phyloP scores from a whole-genome alignment of 2,329 filamentous ascomycete species.

The Rasamsonia emersonii region DNA sequence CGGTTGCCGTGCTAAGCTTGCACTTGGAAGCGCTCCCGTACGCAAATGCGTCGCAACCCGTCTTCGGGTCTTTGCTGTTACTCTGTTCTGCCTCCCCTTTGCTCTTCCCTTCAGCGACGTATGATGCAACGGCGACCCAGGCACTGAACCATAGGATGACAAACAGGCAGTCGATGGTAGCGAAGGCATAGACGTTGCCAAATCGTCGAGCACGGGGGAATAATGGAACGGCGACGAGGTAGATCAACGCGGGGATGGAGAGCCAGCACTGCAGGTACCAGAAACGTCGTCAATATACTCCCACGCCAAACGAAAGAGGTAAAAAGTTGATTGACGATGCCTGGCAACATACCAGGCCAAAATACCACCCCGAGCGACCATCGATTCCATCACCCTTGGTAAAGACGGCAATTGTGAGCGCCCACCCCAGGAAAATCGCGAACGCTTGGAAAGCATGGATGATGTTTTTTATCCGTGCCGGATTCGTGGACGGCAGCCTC shows the following conservation, averaged over 20 bases:
- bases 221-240: constrained; percentile 52
- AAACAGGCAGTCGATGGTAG: constrained; percentile 46
- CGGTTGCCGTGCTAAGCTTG: constrained; percentile 46
- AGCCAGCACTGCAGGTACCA: constrained; percentile 56
- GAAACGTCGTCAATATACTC: too few species aligned
- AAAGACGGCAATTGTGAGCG: constrained; percentile 50
- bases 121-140: constrained; percentile 48
- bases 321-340: constrained; percentile 1
- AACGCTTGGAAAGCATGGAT: constrained; percentile 47
- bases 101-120: constrained; percentile 46
- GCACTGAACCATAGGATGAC: constrained; percentile 52
- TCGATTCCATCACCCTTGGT: constrained; percentile 47
- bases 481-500: constrained; percentile 31
- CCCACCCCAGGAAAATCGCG: constrained; percentile 51
- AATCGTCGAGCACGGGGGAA: constrained; percentile 51
- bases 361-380: constrained; percentile 48
- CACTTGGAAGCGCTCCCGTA: constrained; percentile 50
- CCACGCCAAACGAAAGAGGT: too few species aligned
- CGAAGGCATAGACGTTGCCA: constrained; percentile 53
- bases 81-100: constrained; percentile 35
- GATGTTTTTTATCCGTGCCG: constrained; percentile 48
- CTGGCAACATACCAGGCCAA: constrained; percentile 50
- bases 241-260: constrained; percentile 49
- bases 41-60: constrained; percentile 46
- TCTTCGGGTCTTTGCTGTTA: constrained; percentile 31